These are phyloP conservation scores for Cyberlindnera meyerae DNA, from an alignment of 805 yeast species.

Conservation along the genomic window DNA sequence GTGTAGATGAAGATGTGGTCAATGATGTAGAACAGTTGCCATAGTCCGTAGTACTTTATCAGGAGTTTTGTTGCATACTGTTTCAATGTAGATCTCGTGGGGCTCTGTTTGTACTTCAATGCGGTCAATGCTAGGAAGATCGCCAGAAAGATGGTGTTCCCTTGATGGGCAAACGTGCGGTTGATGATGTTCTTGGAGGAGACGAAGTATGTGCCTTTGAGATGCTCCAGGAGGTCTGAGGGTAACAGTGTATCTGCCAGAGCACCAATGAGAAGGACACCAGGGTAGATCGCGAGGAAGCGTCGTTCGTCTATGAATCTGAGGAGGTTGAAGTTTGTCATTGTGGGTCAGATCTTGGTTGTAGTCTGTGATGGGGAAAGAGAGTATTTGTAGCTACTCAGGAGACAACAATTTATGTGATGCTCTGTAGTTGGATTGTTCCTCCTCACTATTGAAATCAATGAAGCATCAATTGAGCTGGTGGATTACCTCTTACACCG, in stretches of 20 bases:
- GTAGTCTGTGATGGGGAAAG: too few species aligned
- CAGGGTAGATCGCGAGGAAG: constrained; percentile 11
- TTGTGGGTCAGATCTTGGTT: too few species aligned
- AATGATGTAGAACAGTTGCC: constrained; percentile 10
- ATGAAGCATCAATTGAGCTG: too few species aligned
- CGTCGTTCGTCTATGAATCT: constrained; percentile 2
- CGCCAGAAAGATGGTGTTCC: constrained; percentile 7
- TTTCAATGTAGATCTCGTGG: background rate
- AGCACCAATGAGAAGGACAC: too few species aligned
- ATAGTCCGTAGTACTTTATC: constrained; percentile 4
- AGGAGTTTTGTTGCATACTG: constrained; percentile 5
- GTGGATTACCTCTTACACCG: too few species aligned
- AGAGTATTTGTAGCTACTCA: background rate
- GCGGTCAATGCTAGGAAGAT: constrained; percentile 1
- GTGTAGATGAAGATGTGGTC: constrained; percentile 13
- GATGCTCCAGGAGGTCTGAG: background rate
- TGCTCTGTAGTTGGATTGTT: too few species aligned
- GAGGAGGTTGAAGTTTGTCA: background rate
- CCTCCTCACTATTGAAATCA: too few species aligned
- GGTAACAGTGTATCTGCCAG: too few species aligned
- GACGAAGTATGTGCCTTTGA: constrained; percentile 11
- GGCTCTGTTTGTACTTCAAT: too few species aligned
- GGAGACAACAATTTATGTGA: too few species aligned
- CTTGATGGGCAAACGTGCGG: constrained; percentile 12
- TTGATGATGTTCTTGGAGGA: constrained; percentile 11